Evolutionary conservation across 176 grass and related monocot genomes (phyloP), one percentile per base, ranked within the genome.

Genomic region (Hordeum marinum): DNA sequence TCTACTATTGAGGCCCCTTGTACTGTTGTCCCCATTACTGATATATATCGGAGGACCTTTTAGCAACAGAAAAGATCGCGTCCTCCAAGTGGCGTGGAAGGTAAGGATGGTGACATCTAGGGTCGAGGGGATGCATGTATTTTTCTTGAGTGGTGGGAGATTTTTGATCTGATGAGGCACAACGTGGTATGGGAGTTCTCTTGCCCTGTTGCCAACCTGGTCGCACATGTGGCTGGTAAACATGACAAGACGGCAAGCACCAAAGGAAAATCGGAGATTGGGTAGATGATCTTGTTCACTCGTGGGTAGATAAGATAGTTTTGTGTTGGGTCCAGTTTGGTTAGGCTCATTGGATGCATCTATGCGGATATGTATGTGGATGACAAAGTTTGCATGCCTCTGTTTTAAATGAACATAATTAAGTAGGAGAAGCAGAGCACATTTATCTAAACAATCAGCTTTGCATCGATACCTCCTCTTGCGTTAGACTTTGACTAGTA

Each of bases 51-150:
- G 46, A 50, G 46, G 46, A 7, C 46, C 15, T 17, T 50, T 17
- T 17, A 4, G 14, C 14, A 50, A 50, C 14, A 50, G 46, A 50
- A 50, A 50, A 50, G 5, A 17, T 5, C 5, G 1, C 48, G 48
- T 6, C 48, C 26, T 85, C 79, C 85, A 55, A 27, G 85, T 76
- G 72, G 9, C 79, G 41, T 25, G 72, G 79, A 82, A 46, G 37
- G 70, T 15, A 71, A 32, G 70, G 69, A 57, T 39, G 1, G 72
- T 43, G 80, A 78, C 55, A 42, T 83, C 64, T 81, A 72, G 50
- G 85, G 79, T 23, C 29, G 68, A 74, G 43, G 15, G 7, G 4
- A 55, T 14, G 21, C 73, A 26, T 23, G 1, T 13, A 21, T 52
- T 83, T 78, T 68, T 83, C 48, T 11, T 58, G 32, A 6, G 23